Base-by-base conservation (phyloP, 129 eudicot genomes). In the Artemisia tridentata region DNA sequence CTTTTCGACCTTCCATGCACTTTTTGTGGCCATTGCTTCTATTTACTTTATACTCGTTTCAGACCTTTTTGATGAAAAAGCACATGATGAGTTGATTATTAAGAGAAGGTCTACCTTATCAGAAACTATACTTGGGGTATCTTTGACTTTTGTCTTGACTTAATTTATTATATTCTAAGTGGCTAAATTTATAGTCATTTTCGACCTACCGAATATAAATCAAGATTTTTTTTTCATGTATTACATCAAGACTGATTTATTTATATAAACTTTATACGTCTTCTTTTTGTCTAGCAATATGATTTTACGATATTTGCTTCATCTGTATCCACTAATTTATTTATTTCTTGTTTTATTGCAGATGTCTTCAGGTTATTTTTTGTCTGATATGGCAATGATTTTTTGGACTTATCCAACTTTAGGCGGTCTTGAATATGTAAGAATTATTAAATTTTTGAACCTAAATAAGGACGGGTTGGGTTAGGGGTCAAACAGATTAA, bases 401-500 rank as follows among this genome's bases (percentile, higher is more conserved):
- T 29, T 93, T 14, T 93, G 92, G 86, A 63, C 84, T 12, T 87
- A 69, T 81, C 99, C 99, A 7, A 80, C 88, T 68, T 80, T 93
- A 78, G 99, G 99, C 16, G 99, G 99, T 17, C 25, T 82, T 79
- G 99, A 93, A 79, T 93, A 83, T 87, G 99, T 93, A 87, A 93
- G 99, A 80, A 52, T 52, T 71, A 13, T 63, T 15, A 21, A 17
- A 17, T 47, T 15, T 59, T 9, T 18, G 19, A 7, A 47, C 45
- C 11, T 38, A 38, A 38, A 38, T 38, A 8, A 38, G 45, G 11
- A 7, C 45, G 45, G 0, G 10, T 38, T 38, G 45, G 10, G 45
- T 7, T 7, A 38, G 1, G 45, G 45, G 45, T 7, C 45, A 38
- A 38, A 38, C 9, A 38, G 45, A 2, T 38, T 38, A 38, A 38